Conservation (phyloP, 257 asterid genomes). For the Jacaranda copaia region DNA sequence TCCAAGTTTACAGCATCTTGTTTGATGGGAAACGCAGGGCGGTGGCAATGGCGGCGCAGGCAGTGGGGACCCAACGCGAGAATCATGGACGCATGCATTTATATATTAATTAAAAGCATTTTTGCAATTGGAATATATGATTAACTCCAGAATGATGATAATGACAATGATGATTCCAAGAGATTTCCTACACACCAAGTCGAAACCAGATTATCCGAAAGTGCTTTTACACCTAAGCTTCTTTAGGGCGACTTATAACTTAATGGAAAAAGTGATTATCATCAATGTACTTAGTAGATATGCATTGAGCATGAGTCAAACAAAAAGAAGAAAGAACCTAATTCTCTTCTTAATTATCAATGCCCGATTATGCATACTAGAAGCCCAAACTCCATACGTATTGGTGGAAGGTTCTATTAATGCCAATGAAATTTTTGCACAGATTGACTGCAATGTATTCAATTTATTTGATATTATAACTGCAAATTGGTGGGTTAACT, state of each 20-base stretch:
- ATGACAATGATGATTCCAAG: no score
- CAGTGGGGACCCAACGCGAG: neutral
- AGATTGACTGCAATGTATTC: no score
- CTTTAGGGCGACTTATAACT: neutral
- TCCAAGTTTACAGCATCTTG: neutral
- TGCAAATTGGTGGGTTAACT: no score
- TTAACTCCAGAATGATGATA: neutral
- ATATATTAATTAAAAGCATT: neutral
- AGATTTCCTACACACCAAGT: neutral
- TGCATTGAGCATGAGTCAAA: neutral
- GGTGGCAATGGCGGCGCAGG: neutral
- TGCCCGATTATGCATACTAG: neutral
- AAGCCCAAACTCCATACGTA: no score
- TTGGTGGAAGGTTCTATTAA: no score
- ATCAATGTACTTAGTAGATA: neutral
- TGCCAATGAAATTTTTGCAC: no score
- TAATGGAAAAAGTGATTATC: neutral
- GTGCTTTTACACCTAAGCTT: neutral
- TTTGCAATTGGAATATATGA: neutral
- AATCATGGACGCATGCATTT: neutral
- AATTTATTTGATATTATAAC: no score
- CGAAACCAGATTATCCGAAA: neutral
- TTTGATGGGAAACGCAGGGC: neutral
- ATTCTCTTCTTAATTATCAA: neutral
- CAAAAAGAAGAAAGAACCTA: constrained; percentile 1